Conservation (phyloP, 257 asterid genomes). For the Fraxinus cuspidata region DNA sequence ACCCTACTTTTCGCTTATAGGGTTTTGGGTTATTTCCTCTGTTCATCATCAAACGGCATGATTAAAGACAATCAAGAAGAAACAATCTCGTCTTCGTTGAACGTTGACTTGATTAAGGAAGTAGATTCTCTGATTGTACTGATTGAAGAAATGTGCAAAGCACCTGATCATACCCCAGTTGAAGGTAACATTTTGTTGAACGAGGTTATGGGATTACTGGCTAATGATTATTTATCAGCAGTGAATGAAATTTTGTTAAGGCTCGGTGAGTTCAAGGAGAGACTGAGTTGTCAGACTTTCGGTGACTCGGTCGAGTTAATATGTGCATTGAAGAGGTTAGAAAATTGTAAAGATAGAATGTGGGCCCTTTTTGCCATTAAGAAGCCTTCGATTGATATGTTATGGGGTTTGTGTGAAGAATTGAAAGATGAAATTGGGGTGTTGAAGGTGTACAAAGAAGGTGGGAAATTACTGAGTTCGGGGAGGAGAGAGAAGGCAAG, state of each 20-base stretch:
- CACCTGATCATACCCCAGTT: conserved; percentile 42
- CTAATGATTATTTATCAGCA: conserved; percentile 49
- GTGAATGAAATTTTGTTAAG: conserved; percentile 52
- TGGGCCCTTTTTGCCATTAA: conserved; percentile 29
- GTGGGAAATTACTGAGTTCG: conserved; percentile 37
- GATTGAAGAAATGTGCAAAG: conserved; percentile 54
- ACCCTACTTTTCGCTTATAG: conserved; percentile 56
- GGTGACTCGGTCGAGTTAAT: conserved; percentile 64
- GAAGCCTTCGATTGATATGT: conserved; percentile 53
- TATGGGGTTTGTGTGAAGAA: conserved; percentile 54
- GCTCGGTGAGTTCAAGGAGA: conserved; percentile 57
- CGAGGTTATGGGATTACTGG: conserved; percentile 44
- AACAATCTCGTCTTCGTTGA: conserved; percentile 45
- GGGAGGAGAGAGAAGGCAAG: conserved; percentile 31
- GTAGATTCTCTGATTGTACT: conserved; percentile 45
- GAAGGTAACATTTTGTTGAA: conserved; percentile 46
- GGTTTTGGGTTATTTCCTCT: conserved; percentile 54
- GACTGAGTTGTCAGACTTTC: conserved; percentile 56
- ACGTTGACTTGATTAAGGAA: conserved; percentile 57
- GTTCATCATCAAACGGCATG: conserved; percentile 38
- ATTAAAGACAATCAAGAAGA: conserved; percentile 43
- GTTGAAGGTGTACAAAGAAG: conserved; percentile 33
- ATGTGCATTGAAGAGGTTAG: conserved; percentile 53
- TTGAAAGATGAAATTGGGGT: conserved; percentile 38
- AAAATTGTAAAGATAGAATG: conserved; percentile 51